Conservation (phyloP, 768 basidiomycete genomes). For the Epithele typhae region DNA sequence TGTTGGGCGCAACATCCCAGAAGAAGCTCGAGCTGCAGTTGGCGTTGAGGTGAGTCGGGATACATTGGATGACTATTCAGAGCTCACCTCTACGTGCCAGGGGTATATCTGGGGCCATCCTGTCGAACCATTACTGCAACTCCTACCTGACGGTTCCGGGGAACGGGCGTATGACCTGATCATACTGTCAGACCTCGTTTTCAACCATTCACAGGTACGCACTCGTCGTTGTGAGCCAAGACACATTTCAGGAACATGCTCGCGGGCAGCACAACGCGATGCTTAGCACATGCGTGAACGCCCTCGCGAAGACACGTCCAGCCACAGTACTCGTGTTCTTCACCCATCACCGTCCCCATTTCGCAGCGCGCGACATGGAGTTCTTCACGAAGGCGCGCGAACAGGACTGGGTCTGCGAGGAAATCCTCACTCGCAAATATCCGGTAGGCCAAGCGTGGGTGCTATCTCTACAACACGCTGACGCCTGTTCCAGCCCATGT, state of each 20-base stretch:
- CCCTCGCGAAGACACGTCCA: slow-evolving; percentile 14
- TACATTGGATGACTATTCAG: slow-evolving; percentile 20
- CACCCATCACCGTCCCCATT: slow-evolving; percentile 82
- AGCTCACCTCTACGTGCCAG: slow-evolving; percentile 24
- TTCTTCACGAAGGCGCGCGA: slow-evolving; percentile 68
- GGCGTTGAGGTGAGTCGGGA: slow-evolving; percentile 34
- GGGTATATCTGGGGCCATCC: slow-evolving; percentile 84
- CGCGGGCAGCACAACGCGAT: slow-evolving; percentile 80
- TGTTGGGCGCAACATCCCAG: slow-evolving; percentile 48
- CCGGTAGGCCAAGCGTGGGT: slow-evolving; percentile 39
- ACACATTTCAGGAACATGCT: not conserved
- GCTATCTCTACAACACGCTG: not conserved
- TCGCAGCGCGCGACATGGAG: slow-evolving; percentile 76
- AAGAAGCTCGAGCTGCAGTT: slow-evolving; percentile 11
- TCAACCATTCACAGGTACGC: slow-evolving; percentile 87
- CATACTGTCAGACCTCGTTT: slow-evolving; percentile 89
- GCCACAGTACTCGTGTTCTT: slow-evolving; percentile 75
- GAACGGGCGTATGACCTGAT: slow-evolving; percentile 63
- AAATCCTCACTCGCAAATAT: slow-evolving; percentile 60
- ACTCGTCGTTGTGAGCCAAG: slow-evolving; percentile 1
- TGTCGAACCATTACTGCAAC: slow-evolving; percentile 40
- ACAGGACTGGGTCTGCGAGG: slow-evolving; percentile 69
- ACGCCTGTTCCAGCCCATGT: slow-evolving; percentile 64
- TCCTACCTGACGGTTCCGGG: slow-evolving; percentile 17
- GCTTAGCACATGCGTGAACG: slow-evolving; percentile 63